Conservation (phyloP, 129 eudicot genomes). For the Artemisia argyi region DNA sequence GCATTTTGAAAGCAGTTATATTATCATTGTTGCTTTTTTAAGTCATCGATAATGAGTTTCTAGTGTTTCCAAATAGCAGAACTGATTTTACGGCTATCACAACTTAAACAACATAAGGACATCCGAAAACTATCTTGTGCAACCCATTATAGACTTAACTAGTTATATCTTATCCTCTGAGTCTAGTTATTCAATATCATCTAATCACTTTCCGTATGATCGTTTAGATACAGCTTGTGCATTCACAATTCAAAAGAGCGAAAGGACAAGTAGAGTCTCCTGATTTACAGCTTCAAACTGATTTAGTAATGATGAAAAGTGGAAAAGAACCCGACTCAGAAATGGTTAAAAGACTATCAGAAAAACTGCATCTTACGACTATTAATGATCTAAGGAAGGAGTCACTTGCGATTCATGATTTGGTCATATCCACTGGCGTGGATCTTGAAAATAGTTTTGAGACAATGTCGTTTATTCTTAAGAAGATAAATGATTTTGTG, state of each 20-base stretch:
- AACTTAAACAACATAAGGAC: no score
- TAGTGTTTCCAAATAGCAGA: no score
- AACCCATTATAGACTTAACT: no score
- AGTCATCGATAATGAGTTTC: no score
- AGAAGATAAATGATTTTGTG: slow-evolving; percentile 9
- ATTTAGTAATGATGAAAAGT: neutral
- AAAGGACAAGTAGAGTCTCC: slow-evolving; percentile 1
- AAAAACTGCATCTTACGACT: slow-evolving; percentile 12
- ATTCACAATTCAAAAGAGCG: slow-evolving; percentile 10
- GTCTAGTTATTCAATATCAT: no score
- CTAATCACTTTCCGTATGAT: neutral
- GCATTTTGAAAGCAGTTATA: no score
- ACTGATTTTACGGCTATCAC: no score
- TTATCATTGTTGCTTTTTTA: no score
- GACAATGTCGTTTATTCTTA: slow-evolving; percentile 14
- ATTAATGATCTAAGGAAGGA: slow-evolving; percentile 6
- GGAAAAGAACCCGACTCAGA: slow-evolving; percentile 1
- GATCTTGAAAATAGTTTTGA: slow-evolving; percentile 6
- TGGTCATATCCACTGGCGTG: neutral
- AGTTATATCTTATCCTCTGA: no score
- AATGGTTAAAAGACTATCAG: slow-evolving; percentile 7
- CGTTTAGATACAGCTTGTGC: slow-evolving; percentile 8
- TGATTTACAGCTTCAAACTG: slow-evolving; percentile 9
- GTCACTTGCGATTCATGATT: slow-evolving; percentile 7
- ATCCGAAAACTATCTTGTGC: no score